Percentiles rank a stretch among this genome's conserved stretches.
Evolutionary conservation across 2,329 filamentous ascomycete species (phyloP).

Genomic region (Diaporthe ampelina): DNA sequence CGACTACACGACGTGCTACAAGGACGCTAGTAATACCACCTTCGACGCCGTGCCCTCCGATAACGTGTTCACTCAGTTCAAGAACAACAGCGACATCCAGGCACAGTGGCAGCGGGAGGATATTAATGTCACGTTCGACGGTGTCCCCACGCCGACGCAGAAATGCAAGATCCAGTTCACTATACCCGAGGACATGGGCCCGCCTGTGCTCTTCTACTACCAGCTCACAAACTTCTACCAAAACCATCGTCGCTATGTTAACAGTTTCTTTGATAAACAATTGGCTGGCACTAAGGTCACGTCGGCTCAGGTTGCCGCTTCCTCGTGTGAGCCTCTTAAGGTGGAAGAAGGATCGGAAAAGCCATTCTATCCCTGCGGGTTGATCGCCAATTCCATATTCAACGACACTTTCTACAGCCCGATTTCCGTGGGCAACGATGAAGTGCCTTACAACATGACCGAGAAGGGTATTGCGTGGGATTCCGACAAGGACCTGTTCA

Average conservation of each 20-base stretch:
- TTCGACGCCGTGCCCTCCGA: slow-evolving; percentile 67
- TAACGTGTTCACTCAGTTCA: slow-evolving; percentile 80
- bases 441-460: slow-evolving; percentile 79
- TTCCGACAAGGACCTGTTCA: slow-evolving; percentile 86
- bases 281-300: slow-evolving; percentile 78
- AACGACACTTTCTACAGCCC: slow-evolving; percentile 89
- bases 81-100: slow-evolving; percentile 59
- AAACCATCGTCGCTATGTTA: slow-evolving; percentile 96
- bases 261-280: slow-evolving; percentile 87
- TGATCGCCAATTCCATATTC: slow-evolving; percentile 97
- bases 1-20: slow-evolving; percentile 87
- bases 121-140: slow-evolving; percentile 57
- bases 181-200: slow-evolving; percentile 82
- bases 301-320: slow-evolving; percentile 71
- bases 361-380: slow-evolving; percentile 92
- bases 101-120: slow-evolving; percentile 60
- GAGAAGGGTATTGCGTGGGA: slow-evolving; percentile 87
- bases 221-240: slow-evolving; percentile 98
- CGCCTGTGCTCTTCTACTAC: slow-evolving; percentile 94
- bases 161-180: slow-evolving; percentile 83
- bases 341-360: slow-evolving; percentile 65
- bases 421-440: slow-evolving; percentile 67
- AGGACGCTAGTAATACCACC: slow-evolving; percentile 62
- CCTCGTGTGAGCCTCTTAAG: slow-evolving; percentile 82
- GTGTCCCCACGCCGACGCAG: slow-evolving; percentile 54